Base-by-base conservation (phyloP, 2,329 filamentous ascomycete genomes). In the Bipolaris cookei region DNA sequence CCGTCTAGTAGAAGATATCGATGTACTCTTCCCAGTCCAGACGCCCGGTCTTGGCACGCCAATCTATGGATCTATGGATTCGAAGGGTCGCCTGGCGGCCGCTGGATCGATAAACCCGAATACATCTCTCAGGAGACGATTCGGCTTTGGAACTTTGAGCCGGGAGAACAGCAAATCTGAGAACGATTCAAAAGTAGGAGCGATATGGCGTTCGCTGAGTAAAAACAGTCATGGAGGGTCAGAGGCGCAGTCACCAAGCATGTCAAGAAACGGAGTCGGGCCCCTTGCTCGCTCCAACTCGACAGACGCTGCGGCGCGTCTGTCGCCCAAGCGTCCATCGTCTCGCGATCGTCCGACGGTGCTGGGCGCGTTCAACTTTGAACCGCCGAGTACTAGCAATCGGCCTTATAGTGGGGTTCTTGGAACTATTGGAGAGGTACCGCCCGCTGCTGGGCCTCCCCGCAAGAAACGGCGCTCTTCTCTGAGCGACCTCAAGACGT, bases 381-480 rank as follows among this genome's bases (percentile, higher is more conserved):
- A 79, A 51, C 77, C 79, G 32, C 72, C 78, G 32, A 77, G 54
- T 18, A 45, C 56, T 54, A 76, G 77, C 39, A 76, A 77, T 39
- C 57, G 67, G 30, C 58, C 63, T 13, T 74, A 65, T 46, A 64
- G 51, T 32, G 48, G 48, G 3, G 48, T 39, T 59, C 71, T 86
- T 32, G 80, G 79, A 18, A 83, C 83, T 5, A 87, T 82, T 68
- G 82, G 78, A 79, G 70, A 80, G 74, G 78, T 80, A 71, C 75
- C 77, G 46, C 72, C 75, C 53, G 68, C 61, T 51, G 41, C 55
- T 63, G 72, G 72, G 54, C 73, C 72, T 65, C 73, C 73, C 53
- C 72, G 74, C 59, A 93, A 88, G 79, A 97, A 96, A 80, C 85
- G 94, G 53, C 88, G 94, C 72, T 97, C 93, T 78, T 97, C 93